Evolutionary conservation across 345 rosid species (phyloP).

Genomic region (Geranium brycei): DNA sequence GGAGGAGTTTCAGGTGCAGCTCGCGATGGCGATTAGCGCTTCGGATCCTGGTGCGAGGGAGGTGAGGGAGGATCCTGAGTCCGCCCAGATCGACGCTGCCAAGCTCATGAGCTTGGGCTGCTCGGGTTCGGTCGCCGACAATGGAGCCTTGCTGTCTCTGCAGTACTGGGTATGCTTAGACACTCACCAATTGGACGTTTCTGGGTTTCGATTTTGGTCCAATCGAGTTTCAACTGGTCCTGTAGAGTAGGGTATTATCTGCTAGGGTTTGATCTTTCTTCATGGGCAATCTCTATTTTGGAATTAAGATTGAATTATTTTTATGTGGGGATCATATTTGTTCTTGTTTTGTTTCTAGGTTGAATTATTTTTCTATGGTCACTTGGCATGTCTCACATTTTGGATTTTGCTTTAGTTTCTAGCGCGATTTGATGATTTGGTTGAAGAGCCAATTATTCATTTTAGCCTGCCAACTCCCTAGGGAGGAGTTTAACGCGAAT

Average conservation of each 20-base stretch:
- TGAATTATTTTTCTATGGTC: too few relatives aligned
- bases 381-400: too few relatives aligned
- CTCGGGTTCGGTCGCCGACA: conserved; percentile 35
- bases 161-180: conserved; percentile 59
- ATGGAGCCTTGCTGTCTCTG: conserved; percentile 50
- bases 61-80: conserved; percentile 51
- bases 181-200: background rate
- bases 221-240: background rate
- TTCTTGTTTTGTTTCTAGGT: too few relatives aligned
- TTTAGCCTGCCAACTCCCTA: background rate
- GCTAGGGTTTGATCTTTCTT: background rate
- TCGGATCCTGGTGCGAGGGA: conserved; percentile 47
- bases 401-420: too few relatives aligned
- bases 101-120: conserved; percentile 86
- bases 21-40: conserved; percentile 90
- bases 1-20: conserved; percentile 88
- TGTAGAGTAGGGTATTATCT: background rate
- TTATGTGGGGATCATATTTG: too few relatives aligned
- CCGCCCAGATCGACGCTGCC: conserved; percentile 92
- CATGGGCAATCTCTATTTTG: too few relatives aligned
- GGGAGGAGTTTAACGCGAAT: background rate
- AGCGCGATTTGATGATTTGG: too few relatives aligned
- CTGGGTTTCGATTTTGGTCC: background rate
- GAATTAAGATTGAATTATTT: too few relatives aligned
- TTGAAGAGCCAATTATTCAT: too few relatives aligned